phyloP scores from a whole-genome alignment of 768 basidiomycete species.

The Cantharellus anzutake region DNA sequence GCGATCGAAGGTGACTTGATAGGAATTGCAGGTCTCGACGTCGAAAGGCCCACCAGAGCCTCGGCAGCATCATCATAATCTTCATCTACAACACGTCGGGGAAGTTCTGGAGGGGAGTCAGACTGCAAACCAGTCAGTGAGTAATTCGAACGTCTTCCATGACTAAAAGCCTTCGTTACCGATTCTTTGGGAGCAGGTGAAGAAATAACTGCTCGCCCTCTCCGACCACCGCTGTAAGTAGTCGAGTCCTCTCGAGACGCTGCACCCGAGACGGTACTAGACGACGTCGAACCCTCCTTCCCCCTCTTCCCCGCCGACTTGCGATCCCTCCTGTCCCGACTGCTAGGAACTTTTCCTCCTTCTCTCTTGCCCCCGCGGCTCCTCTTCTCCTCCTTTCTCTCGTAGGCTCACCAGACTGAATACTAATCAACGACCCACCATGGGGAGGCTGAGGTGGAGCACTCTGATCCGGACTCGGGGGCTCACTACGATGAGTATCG shows the following conservation, averaged over 20 bases:
- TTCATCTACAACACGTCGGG: neutral
- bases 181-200: neutral
- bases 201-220: neutral
- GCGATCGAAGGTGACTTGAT: neutral
- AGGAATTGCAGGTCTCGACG: neutral
- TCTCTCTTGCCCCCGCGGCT: conserved; percentile 8
- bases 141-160: too few relatives aligned
- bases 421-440: conserved; percentile 5
- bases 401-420: conserved; percentile 3
- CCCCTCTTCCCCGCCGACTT: conserved; percentile 8
- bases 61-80: conserved; percentile 1
- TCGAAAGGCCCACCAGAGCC: neutral
- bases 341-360: conserved; percentile 6
- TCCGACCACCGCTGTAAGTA: neutral
- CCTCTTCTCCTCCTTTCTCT: conserved; percentile 11
- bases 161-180: too few relatives aligned
- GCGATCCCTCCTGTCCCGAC: conserved; percentile 12
- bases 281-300: neutral
- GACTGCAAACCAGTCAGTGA: neutral
- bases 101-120: neutral
- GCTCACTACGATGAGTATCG: neutral
- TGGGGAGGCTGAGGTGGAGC: conserved; percentile 4
- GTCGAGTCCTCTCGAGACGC: neutral
- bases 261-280: neutral
- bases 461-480: neutral